Evolutionary conservation across 306 rosid species (phyloP).

Genomic region (Rubus parviflorus): DNA sequence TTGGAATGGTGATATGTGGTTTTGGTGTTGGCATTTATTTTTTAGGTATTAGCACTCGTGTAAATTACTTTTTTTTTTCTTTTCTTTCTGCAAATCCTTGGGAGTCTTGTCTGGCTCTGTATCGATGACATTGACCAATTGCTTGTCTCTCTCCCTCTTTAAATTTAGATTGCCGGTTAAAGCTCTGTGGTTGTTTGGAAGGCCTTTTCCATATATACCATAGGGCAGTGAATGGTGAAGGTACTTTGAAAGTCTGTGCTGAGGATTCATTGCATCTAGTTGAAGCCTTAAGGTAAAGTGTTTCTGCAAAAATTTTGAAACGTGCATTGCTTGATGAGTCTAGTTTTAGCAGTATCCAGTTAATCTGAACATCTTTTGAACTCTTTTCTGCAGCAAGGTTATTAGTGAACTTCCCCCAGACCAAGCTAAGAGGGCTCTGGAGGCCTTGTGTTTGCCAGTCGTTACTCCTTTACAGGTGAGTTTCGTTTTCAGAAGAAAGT

Average conservation of each 20-base stretch:
- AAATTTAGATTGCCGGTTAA: slow-evolving; percentile 85
- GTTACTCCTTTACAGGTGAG: slow-evolving; percentile 88
- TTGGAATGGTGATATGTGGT: too few relatives aligned
- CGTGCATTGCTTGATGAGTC: slow-evolving; percentile 27
- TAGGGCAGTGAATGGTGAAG: slow-evolving; percentile 81
- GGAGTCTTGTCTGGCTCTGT: neutral
- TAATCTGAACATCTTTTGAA: slow-evolving; percentile 27
- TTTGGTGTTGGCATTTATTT: too few relatives aligned
- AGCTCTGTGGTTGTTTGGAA: slow-evolving; percentile 91
- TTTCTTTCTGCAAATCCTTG: neutral
- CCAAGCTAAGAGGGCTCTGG: slow-evolving; percentile 84
- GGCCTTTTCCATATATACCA: slow-evolving; percentile 92
- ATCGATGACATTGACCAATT: neutral
- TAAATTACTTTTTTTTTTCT: neutral
- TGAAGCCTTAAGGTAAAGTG: slow-evolving; percentile 83
- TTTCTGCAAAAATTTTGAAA: slow-evolving; percentile 19
- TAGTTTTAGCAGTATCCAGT: slow-evolving; percentile 19
- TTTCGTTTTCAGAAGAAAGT: slow-evolving; percentile 27
- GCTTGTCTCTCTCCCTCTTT: neutral
- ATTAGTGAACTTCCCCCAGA: slow-evolving; percentile 91
- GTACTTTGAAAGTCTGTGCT: slow-evolving; percentile 83
- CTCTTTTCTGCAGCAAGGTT: slow-evolving; percentile 63
- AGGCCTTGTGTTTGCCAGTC: slow-evolving; percentile 90
- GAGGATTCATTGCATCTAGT: slow-evolving; percentile 94
- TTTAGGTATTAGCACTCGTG: too few relatives aligned